Evolutionary conservation across 257 asterid genomes (phyloP), one percentile per base, ranked within the genome.

Genomic region (Solanum pennellii): DNA sequence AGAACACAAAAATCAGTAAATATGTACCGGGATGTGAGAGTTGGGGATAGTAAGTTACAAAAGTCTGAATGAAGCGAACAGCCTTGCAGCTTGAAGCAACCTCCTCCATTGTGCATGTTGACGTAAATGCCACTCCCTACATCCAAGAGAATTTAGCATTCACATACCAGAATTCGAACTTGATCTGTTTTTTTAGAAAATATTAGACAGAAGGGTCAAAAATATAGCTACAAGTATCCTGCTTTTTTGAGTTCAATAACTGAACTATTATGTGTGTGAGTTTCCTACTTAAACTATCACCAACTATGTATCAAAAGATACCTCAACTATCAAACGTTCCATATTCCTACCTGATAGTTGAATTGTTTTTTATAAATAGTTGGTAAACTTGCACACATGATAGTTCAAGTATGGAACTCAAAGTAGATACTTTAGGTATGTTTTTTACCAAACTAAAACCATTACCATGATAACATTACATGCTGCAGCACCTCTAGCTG

Each of bases 41-140:
- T 31, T 47, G 20, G 35, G 83, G 20, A 15, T 56, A 86, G 62
- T 42, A 83, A 15, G 27, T 41, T 91, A 93, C 97, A 77, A 93
- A 91, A 88, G 92, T 60, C 84, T 93, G 97, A 91, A 90, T 93
- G 91, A 94, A 94, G 85, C 95, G 93, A 89, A 91, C 90, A 75
- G 96, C 95, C 27, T 91, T 87, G 88, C 94, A 91, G 92, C 96
- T 93, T 1, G 95, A 91, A 86, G 96, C 93, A 84, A 94, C 96
- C 85, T 94, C 97, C 90, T 93, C 96, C 75, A 94, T 27, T 2
- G 92, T 90, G 89, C 95, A 91, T 49, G 87, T 92, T 27, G 97
- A 91, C 25, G 82, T 74, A 89, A 92, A 94, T 41, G 97, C 93
- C 86, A 94, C 69, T 85, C 85, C 91, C 97, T 94, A 84, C 59